Evolutionary conservation across 805 yeast species (phyloP), one percentile per base, ranked within the genome.

Genomic region (Millerago galiae): DNA sequence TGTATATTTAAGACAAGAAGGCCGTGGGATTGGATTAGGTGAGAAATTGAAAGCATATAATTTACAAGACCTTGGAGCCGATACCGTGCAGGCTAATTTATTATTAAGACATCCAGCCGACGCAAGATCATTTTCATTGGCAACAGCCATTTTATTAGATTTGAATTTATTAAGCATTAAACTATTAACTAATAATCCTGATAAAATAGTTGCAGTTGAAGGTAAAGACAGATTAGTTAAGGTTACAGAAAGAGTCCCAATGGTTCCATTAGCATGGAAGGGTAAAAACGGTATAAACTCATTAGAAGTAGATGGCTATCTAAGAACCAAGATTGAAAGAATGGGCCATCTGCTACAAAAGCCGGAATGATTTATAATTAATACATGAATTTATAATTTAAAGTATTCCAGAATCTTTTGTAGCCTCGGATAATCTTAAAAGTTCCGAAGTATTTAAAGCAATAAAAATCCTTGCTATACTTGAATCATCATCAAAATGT

Each of bases 21-120:
- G 99, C 41, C 79, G 99, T 46, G 99, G 99, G 15, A 93, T 93
- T 46, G 99, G 99, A 7, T 71, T 93, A n/a, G 96, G 97, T 26
- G 99, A 93, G 60, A 93, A 93, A 64, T 73, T 93, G 51, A 93
- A 93, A 65, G 98, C 98, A 2, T 93, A 93, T 64, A 93, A 93
- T 60, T 69, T 93, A 50, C 99, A 93, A 68, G 99, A 93, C 65
- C 70, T 93, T 44, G 99, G 99, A 7, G 98, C 98, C 8, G 99
- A 93, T 62, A 93, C 99, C 0, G 98, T 93, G 4, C 95, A 90
- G 62, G 99, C 99, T 8, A 93, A 93, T 63, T 67, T 93, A 45
- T 62, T 93, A 67, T 72, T 93, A 49, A 77, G 96, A 53, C 99
- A 93, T 56, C 99, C 99, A 6, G 98, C 97, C 0, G 99, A 93